Evolutionary conservation across 495 filamentous ascomycete species (phyloP).

Genomic region (Tuber umbilicatum): DNA sequence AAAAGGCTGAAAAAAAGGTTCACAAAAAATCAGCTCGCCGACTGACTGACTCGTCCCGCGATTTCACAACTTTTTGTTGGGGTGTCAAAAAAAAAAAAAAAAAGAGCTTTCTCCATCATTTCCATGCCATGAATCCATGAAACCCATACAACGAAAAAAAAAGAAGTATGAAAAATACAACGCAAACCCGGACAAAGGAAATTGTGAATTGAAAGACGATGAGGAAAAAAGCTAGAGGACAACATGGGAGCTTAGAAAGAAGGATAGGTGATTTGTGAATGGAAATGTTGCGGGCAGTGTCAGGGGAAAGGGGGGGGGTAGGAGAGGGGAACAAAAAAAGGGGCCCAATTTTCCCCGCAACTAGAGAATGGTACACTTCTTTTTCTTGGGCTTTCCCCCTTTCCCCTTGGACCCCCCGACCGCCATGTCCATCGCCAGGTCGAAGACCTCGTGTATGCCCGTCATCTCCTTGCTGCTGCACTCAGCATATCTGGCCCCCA

Average conservation of each 20-base stretch:
- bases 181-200: neutral
- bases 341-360: neutral
- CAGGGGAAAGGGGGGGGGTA: neutral
- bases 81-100: constrained; percentile 1
- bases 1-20: neutral
- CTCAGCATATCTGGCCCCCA: constrained; percentile 93
- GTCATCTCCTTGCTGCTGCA: constrained; percentile 96
- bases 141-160: neutral
- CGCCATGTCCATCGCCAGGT: constrained; percentile 77
- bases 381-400: constrained; percentile 38
- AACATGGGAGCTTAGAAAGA: neutral
- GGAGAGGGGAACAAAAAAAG: too few species aligned
- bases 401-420: constrained; percentile 50
- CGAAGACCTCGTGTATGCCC: constrained; percentile 92
- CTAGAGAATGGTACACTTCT: constrained; percentile 40
- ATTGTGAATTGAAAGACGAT: neutral
- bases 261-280: neutral
- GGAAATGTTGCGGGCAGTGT: neutral
- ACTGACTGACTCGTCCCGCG: neutral
- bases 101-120: neutral
- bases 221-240: neutral
- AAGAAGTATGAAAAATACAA: neutral
- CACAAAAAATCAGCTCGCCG: neutral
- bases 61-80: constrained; percentile 1
- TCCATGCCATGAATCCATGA: constrained; percentile 6